Evolutionary conservation across 1,284 basidiomycete species (phyloP).

Genomic region (Heterobasidion annosum): DNA sequence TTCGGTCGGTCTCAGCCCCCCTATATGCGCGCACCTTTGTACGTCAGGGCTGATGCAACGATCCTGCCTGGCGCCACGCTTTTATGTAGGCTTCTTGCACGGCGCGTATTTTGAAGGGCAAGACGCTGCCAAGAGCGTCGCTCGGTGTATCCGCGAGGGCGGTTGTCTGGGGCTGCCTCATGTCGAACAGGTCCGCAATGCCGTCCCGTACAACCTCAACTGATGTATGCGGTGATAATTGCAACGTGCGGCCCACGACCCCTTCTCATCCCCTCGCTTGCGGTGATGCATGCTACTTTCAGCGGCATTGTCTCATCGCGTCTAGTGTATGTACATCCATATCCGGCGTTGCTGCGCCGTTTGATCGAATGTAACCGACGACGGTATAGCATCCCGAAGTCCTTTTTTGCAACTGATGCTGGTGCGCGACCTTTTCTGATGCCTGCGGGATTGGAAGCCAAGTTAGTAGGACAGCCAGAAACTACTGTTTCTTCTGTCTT

Average conservation of each 20-base stretch:
- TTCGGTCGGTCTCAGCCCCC: constrained; percentile 25
- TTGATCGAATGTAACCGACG: too few species aligned
- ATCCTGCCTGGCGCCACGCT: constrained; percentile 37
- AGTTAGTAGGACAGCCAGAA: too few species aligned
- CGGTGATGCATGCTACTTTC: too few species aligned
- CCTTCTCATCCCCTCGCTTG: too few species aligned
- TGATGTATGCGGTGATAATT: neutral
- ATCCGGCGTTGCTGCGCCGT: too few species aligned
- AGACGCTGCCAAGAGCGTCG: constrained; percentile 6
- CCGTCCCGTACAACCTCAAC: constrained; percentile 13
- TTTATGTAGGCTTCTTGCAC: constrained; percentile 23
- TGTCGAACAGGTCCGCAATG: neutral
- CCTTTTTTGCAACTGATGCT: too few species aligned
- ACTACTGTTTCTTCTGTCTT: too few species aligned
- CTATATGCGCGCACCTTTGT: constrained; percentile 34
- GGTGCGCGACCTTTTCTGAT: too few species aligned
- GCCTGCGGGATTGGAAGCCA: too few species aligned
- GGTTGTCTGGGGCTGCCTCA: neutral
- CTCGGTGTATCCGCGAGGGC: constrained; percentile 1
- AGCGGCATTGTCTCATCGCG: too few species aligned
- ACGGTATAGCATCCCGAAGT: too few species aligned
- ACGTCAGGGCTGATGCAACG: constrained; percentile 38
- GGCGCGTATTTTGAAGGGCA: constrained; percentile 27
- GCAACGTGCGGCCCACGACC: neutral
- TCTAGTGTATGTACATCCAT: too few species aligned